These are phyloP conservation scores for Tothia fuscella DNA, from an alignment of 2,329 filamentous ascomycete genomes.

Conservation along the genomic window DNA sequence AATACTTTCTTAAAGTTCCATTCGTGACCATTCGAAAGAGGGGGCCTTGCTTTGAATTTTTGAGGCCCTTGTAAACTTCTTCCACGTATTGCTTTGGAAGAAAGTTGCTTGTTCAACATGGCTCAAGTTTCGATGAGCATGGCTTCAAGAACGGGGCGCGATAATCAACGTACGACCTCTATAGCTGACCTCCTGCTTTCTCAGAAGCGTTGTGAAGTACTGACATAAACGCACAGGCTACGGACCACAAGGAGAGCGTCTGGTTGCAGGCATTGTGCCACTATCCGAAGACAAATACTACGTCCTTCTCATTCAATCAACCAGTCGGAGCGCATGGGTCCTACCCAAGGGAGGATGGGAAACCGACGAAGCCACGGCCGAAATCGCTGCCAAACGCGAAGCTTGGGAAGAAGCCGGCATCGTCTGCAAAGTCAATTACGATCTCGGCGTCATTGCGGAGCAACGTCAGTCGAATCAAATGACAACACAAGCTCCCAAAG, in stretches of 20 bases:
- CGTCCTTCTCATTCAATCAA: conserved; percentile 89
- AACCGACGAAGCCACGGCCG: conserved; percentile 74
- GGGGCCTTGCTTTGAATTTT: no score
- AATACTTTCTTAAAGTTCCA: no score
- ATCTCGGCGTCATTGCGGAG: conserved; percentile 79
- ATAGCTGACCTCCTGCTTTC: background rate
- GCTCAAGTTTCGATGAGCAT: conserved; percentile 38
- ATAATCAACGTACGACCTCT: conserved; percentile 55
- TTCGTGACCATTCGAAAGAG: no score
- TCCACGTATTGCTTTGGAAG: no score
- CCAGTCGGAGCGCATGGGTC: conserved; percentile 84
- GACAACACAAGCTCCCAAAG: conserved; percentile 55
- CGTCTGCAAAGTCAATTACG: conserved; percentile 68
- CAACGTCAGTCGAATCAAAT: conserved; percentile 48
- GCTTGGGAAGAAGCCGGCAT: conserved; percentile 98
- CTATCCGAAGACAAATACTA: conserved; percentile 74
- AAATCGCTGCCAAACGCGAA: conserved; percentile 75
- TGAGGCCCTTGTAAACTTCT: no score
- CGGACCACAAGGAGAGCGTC: conserved; percentile 78
- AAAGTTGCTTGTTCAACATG: no score
- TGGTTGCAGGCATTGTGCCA: conserved; percentile 90
- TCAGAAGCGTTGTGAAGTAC: background rate
- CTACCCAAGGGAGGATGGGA: conserved; percentile 98
- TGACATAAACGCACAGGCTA: conserved; percentile 53
- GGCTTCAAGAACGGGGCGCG: conserved; percentile 63